Conservation (phyloP, 73 alveolate species). For the Paramecium sexaurelia region DNA sequence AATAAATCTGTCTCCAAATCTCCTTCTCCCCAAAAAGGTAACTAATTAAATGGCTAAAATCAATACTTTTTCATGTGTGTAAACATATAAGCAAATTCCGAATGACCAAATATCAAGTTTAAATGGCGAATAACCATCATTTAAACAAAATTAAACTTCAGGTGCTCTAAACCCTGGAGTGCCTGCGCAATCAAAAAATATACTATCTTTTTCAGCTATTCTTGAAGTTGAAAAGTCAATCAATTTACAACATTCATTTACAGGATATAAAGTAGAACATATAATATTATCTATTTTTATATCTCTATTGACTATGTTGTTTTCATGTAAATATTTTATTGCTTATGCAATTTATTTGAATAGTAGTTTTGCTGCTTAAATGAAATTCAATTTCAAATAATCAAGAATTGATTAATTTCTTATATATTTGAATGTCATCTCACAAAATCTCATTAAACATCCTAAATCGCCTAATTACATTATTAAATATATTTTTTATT, state of each 20-base stretch:
- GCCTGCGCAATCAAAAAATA: conserved; percentile 48
- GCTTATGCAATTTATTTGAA: background rate
- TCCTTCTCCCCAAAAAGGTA: conserved; percentile 51
- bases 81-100: conserved; percentile 26
- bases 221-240: conserved; percentile 20
- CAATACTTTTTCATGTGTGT: conserved; percentile 23
- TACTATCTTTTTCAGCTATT: background rate
- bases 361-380: conserved; percentile 20
- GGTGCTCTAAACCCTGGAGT: conserved; percentile 53
- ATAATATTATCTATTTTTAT: conserved; percentile 27
- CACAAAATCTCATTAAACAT: background rate
- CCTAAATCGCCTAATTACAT: conserved; percentile 53
- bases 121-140: conserved; percentile 36
- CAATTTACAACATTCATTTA: background rate
- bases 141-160: conserved; percentile 48
- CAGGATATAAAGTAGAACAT: background rate
- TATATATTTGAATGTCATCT: background rate
- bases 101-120: conserved; percentile 43
- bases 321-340: background rate
- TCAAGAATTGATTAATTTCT: background rate
- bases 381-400: background rate
- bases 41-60: background rate
- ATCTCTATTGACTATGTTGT: background rate
- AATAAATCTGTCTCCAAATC: conserved; percentile 29
- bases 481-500: background rate